Base-by-base conservation (phyloP, 192 early-diverging fungal species). In the Coemansia sp. region DNA sequence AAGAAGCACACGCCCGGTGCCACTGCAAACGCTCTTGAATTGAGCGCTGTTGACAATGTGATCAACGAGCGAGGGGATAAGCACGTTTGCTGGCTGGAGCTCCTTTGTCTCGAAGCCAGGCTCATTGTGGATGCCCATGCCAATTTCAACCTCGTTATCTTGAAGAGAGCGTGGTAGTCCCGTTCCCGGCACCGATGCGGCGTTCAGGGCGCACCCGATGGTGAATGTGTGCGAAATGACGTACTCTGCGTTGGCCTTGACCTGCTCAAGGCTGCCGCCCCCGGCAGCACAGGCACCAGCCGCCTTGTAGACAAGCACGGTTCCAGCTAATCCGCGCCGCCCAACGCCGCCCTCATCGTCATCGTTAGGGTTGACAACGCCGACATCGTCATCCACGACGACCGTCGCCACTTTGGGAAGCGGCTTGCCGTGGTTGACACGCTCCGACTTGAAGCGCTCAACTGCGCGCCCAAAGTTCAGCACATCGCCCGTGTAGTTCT, bases 91-190 rank as follows among this genome's bases (percentile, higher is more conserved):
- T 11, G 87, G 64, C 43, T 75, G 71, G 12, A 90, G 64, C 8
- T 67, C 53, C 49, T 72, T 86, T 61, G 85, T 89, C 59, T 75
- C 77, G 61, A 87, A 86, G 5, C 94, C 93, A 11, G 92, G 85
- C 79, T 95, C 94, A 64, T 91, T 91, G 72, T 95, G 94, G 61
- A 95, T 95, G 57, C 92, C 92, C 85, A 92, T 89, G 5, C 93
- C 93, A 49, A 93, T 83, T 58, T 90, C 87, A 15, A 91, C 84
- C 26, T 87, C 85, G 65, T 84, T 69, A 37, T 85, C 75, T 4
- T 67, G 56, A 9, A 94, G 83, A 16, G 71, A 79, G 21, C 87
- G 79, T 37, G 81, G 76, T 68, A 84, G 78, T 5, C 83, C 75
- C 16, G 75, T 76, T 3, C 93, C 93, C 1, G 92, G 92, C 44